Conservation (phyloP, 345 rosid species). For the Turritis glabra region DNA sequence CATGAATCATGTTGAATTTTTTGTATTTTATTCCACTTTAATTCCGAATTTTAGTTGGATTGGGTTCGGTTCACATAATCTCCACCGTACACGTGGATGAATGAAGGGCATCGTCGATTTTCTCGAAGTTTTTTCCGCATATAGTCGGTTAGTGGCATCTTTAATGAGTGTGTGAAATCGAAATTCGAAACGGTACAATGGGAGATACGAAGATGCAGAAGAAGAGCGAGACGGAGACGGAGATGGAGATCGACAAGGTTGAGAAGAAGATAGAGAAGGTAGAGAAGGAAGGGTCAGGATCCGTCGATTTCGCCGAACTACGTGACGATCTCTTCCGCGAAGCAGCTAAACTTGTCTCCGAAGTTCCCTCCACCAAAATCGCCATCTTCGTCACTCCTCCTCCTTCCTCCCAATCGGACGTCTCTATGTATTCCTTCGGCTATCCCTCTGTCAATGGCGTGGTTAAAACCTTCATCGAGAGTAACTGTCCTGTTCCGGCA, state of each 20-base stretch:
- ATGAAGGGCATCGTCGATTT: not conserved
- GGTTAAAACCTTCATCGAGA: not conserved
- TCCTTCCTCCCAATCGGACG: not conserved
- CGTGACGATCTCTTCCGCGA: slow-evolving; percentile 28
- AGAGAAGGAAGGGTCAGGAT: not conserved
- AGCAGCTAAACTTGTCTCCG: slow-evolving; percentile 1
- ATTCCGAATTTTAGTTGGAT: no score
- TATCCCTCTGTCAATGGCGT: slow-evolving; percentile 11
- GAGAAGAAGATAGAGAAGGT: not conserved
- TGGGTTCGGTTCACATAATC: not conserved
- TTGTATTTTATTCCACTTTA: no score
- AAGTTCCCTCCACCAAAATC: not conserved
- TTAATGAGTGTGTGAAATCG: not conserved
- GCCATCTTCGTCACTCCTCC: slow-evolving; percentile 2
- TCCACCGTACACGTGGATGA: slow-evolving; percentile 25
- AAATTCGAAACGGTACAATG: slow-evolving; percentile 1
- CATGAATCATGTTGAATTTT: no score
- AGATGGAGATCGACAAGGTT: not conserved
- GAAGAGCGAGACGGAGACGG: not conserved
- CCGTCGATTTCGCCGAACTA: not conserved
- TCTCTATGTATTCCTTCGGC: not conserved
- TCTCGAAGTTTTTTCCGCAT: not conserved
- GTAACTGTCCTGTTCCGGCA: not conserved
- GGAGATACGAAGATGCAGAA: not conserved
- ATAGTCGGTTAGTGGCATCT: not conserved